Evolutionary conservation across 805 yeast genomes (phyloP), one percentile per base, ranked within the genome.

Genomic region (Maudiozyma turicensis): DNA sequence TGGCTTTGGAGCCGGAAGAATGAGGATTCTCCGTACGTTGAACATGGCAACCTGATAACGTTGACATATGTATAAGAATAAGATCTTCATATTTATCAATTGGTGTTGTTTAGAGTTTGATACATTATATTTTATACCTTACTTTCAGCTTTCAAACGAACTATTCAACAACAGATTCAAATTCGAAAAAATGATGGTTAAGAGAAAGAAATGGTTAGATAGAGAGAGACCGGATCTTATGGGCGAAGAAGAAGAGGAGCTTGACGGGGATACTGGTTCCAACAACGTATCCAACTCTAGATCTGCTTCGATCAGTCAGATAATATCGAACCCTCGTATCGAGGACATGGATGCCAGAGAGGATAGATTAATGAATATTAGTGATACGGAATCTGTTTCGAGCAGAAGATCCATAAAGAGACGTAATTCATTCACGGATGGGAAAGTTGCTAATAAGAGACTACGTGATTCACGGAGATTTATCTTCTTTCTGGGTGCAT

Each of bases 401-500:
- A 42, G 44, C 7, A 42, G 29, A 20, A 42, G 37, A 32, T 15
- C 37, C 8, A n/a, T n/a, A 4, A 42, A 31, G 37, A 42, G 44
- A 42, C 20, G 37, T 8, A 42, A 31, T 20, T 42, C 44, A 13
- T 30, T 42, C 31, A 31, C 26, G 3, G 44, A 42, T 8, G 14
- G 40, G 30, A 15, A 43, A 8, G 15, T 35, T 10, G 40, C 42
- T 10, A 49, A 45, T 44, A 51, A 52, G 45, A 40, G 53, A 28
- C 57, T 63, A 53, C 72, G 64, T 48, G 77, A 75, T 49, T 73
- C 86, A 2, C 74, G 82, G 56, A 66, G 86, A 47, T 72, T 80
- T 20, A 72, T 80, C 8, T 84, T 86, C 56, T 54, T 83, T 0
- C 61, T 86, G 39, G 96, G 96, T 43, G 80, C 95, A 0, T 43